Percentiles rank a stretch among this genome's conserved stretches.
phyloP scores from a whole-genome alignment of 2,329 filamentous ascomycete species.

The Pyricularia grisea region DNA sequence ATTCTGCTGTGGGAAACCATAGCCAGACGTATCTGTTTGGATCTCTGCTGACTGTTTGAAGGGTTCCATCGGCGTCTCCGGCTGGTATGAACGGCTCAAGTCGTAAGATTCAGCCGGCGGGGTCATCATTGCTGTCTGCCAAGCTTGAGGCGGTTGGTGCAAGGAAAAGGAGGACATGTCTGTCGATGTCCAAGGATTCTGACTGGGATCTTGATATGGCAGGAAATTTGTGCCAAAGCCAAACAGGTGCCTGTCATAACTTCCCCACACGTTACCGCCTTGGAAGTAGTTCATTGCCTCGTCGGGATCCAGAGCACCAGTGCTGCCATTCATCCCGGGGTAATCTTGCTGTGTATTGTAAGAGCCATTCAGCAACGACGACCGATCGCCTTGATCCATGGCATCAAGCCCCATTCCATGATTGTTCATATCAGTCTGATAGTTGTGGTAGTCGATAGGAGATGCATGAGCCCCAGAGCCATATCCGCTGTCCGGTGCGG shows the following conservation, averaged over 20 bases:
- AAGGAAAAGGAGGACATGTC: background rate
- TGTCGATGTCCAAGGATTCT: background rate
- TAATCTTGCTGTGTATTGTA: background rate
- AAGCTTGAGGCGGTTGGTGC: background rate
- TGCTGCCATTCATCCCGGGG: background rate
- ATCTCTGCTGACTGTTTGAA: background rate
- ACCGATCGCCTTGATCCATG: background rate
- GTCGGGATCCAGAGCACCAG: background rate
- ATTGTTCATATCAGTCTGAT: background rate
- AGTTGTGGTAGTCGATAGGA: background rate
- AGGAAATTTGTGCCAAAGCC: background rate
- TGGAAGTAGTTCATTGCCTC: background rate
- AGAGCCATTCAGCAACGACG: background rate
- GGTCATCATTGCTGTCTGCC: background rate
- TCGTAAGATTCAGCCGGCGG: background rate
- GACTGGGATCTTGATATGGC: background rate
- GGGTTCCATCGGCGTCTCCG: background rate
- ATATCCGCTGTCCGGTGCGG: background rate
- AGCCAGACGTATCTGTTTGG: background rate
- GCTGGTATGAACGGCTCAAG: background rate
- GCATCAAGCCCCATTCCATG: background rate
- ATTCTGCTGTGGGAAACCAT: background rate
- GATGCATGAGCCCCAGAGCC: background rate
- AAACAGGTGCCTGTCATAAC: background rate
- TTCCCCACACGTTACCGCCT: background rate